A percentile compares a stretch with the other conserved stretches of the same genome.
Evolutionary conservation across 2,329 filamentous ascomycete genomes (phyloP).

Genomic region (Stagonosporopsis tanaceti): DNA sequence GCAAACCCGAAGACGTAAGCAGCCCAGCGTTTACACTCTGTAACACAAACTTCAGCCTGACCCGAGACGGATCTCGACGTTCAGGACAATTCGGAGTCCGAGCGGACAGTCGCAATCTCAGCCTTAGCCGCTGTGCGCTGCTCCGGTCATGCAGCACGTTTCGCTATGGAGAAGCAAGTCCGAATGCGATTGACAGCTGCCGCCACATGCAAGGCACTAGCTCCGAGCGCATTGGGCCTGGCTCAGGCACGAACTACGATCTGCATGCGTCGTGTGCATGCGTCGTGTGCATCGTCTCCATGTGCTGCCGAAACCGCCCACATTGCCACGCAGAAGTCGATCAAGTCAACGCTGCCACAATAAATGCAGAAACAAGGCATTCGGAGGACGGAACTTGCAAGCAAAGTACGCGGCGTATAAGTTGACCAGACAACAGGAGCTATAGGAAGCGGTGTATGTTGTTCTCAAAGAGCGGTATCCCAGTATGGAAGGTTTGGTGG

Average conservation of each 20-base stretch:
- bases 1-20: background rate
- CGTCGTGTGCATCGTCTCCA: slow-evolving; percentile 4
- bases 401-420: slow-evolving; percentile 1
- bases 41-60: slow-evolving; percentile 7
- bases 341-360: slow-evolving; percentile 6
- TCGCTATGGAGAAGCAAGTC: slow-evolving; percentile 10
- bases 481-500: slow-evolving; percentile 13
- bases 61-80: background rate
- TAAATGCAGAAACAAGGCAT: background rate
- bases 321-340: background rate
- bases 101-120: slow-evolving; percentile 13
- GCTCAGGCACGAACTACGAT: slow-evolving; percentile 17
- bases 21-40: slow-evolving; percentile 1
- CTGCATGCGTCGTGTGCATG: slow-evolving; percentile 8
- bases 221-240: slow-evolving; percentile 2
- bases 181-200: slow-evolving; percentile 10
- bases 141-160: slow-evolving; percentile 12
- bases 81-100: slow-evolving; percentile 11
- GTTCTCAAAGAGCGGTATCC: slow-evolving; percentile 21
- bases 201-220: slow-evolving; percentile 13
- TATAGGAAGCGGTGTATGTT: slow-evolving; percentile 18
- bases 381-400: slow-evolving; percentile 5
- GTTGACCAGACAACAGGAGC: slow-evolving; percentile 18
- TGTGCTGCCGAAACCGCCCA: background rate
- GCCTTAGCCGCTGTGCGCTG: slow-evolving; percentile 16